phyloP scores from a whole-genome alignment of 805 yeast genomes.

The Hanseniaspora jakobsenii region DNA sequence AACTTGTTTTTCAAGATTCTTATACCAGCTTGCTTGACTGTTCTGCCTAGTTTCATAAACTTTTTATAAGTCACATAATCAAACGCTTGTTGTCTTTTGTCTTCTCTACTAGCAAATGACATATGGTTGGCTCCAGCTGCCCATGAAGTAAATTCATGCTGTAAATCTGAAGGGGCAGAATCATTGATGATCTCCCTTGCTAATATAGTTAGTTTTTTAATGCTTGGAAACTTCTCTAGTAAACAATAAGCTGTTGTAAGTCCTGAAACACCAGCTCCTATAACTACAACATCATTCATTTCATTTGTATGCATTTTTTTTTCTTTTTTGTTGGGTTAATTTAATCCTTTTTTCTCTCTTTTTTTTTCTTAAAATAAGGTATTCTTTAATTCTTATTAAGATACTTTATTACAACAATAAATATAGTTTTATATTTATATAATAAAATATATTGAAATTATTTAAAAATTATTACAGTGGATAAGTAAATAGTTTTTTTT shows the following conservation, averaged over 20 bases:
- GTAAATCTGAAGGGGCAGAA: conserved; percentile 41
- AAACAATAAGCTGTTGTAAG: conserved; percentile 39
- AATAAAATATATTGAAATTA: too few species aligned
- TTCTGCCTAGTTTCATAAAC: conserved; percentile 35
- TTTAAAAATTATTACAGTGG: too few species aligned
- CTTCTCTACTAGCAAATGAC: conserved; percentile 40
- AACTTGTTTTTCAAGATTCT: conserved; percentile 20
- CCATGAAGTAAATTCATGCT: conserved; percentile 47
- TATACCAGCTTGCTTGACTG: conserved; percentile 42
- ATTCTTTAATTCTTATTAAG: too few species aligned
- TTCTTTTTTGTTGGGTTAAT: too few species aligned
- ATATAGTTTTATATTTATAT: too few species aligned
- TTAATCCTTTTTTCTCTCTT: too few species aligned
- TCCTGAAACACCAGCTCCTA: conserved; percentile 46
- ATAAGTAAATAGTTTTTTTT: too few species aligned
- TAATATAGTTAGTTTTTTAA: conserved; percentile 30
- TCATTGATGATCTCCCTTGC: conserved; percentile 30
- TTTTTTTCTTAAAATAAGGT: too few species aligned
- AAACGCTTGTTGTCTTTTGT: conserved; percentile 29
- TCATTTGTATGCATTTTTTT: background rate
- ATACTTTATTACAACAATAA: too few species aligned
- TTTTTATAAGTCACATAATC: conserved; percentile 41
- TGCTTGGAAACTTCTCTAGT: conserved; percentile 29
- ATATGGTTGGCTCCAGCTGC: conserved; percentile 66
- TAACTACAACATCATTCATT: conserved; percentile 16